Evolutionary conservation across 2,329 filamentous ascomycete genomes (phyloP), one percentile per base, ranked within the genome.

Genomic region (Mycosphaerelloides madeirae): DNA sequence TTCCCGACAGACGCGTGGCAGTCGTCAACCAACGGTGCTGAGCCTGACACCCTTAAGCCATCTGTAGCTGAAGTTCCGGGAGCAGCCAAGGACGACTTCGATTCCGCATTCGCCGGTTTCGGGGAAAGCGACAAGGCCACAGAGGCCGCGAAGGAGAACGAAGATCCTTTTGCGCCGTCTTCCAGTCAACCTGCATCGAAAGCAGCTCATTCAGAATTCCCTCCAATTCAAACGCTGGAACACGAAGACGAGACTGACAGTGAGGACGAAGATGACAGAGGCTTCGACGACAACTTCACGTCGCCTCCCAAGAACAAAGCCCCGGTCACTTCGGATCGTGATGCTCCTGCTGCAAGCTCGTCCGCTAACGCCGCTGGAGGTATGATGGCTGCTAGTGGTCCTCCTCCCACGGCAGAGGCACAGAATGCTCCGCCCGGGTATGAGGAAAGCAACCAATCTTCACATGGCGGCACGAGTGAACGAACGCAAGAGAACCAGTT

Each of bases 281-380:
- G 90, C 0, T 97, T 97, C 61, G 91, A 94, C 38, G 93, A 98
- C 62, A 84, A 96, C 65, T 97, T 97, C 63, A 83, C 85, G 22
- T 76, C 71, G 33, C 67, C 73, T 1, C 44, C 45, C 1, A 19
- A 38, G 14, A 45, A 46, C n/a, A 47, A 41, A 13, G 49, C 52
- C 25, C 32, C 41, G 8, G 19, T 13, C 15, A 19, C 28, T n/a
- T 31, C 43, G 13, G 43, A 37, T 14, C 38, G 47, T 3, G 38
- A 44, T 14, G 18, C 46, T n/a, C 9, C 34, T 8, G 28, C 44
- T n/a, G n/a, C 37, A n/a, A 25, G 34, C 6, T 14, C 36, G 13
- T 32, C 49, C 14, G 33, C 36, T 12, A 25, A 38, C 11, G 39
- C 46, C 13, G 32, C 42, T 28, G 46, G 31, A 5, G 31, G 16